These are phyloP conservation scores for Zygoascus meyerae DNA, from an alignment of 1,139 yeast genomes.

Conservation along the genomic window DNA sequence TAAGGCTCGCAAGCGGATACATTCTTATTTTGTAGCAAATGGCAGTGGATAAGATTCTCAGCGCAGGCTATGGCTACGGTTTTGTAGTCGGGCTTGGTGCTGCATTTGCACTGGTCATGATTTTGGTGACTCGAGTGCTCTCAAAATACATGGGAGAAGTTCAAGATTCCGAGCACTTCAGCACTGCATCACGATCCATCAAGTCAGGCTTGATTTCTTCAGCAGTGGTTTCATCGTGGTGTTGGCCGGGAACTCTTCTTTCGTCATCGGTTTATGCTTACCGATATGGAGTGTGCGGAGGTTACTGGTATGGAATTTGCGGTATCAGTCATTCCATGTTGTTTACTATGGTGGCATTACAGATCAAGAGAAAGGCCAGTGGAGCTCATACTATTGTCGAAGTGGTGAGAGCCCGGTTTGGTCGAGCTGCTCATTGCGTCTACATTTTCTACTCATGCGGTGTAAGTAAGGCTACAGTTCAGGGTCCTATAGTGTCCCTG, in stretches of 20 bases:
- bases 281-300: constrained; percentile 67
- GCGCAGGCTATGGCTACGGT: constrained; percentile 78
- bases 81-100: constrained; percentile 81
- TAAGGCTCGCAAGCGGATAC: too few species aligned
- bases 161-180: constrained; percentile 83
- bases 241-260: constrained; percentile 81
- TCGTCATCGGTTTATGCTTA: constrained; percentile 71
- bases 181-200: constrained; percentile 81
- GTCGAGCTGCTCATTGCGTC: constrained; percentile 58
- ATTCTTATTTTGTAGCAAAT: too few species aligned
- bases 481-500: too few species aligned
- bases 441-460: constrained; percentile 54
- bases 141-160: constrained; percentile 73
- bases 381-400: constrained; percentile 66
- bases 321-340: constrained; percentile 62
- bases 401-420: constrained; percentile 59
- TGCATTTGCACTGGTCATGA: constrained; percentile 75
- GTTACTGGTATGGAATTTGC: constrained; percentile 66
- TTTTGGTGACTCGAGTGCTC: constrained; percentile 60
- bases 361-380: constrained; percentile 38
- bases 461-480: background rate
- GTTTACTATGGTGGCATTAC: constrained; percentile 67
- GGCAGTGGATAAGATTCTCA: constrained; percentile 25
- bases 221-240: constrained; percentile 86
- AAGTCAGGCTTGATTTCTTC: constrained; percentile 73